phyloP scores from a whole-genome alignment of 2,329 filamentous ascomycete species.

The Phialophora tarda region DNA sequence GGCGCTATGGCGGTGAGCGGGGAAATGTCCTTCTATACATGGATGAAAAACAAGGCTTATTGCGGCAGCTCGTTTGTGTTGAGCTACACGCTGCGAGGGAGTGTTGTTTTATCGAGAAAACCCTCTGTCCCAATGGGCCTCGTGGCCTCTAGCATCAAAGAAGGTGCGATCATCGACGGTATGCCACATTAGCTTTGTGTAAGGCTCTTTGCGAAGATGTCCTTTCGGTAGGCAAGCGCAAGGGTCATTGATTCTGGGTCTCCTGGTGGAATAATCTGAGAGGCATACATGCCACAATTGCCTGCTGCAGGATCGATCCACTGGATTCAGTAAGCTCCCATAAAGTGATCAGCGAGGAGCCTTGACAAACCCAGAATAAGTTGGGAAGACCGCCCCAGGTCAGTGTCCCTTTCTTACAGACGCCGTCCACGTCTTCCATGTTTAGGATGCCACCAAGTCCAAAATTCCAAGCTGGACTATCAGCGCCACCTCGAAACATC shows the following conservation, averaged over 20 bases:
- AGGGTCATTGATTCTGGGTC: conserved; percentile 33
- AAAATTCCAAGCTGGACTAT: conserved; percentile 27
- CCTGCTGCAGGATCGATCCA: conserved; percentile 38
- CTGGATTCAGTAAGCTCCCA: conserved; percentile 21
- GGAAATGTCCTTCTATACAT: background rate
- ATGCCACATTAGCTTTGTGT: background rate
- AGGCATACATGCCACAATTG: conserved; percentile 36
- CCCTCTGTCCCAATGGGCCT: background rate
- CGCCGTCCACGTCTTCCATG: conserved; percentile 29
- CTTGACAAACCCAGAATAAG: conserved; percentile 35
- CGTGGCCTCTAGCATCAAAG: background rate
- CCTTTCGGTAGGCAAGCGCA: conserved; percentile 30
- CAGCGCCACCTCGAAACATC: conserved; percentile 24
- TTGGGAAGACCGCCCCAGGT: conserved; percentile 41
- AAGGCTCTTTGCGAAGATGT: conserved; percentile 18
- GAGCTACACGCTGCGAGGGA: background rate
- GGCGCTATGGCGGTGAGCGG: background rate
- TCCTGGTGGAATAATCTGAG: conserved; percentile 38
- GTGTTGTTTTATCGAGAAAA: background rate
- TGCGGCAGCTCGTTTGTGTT: background rate
- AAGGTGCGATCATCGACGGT: background rate
- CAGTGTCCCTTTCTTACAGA: conserved; percentile 33
- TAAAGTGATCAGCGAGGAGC: background rate
- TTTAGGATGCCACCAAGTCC: conserved; percentile 32
- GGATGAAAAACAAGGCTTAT: background rate